Evolutionary conservation across 1,284 basidiomycete genomes (phyloP), one percentile per base, ranked within the genome.

Genomic region (Trametes pubescens): DNA sequence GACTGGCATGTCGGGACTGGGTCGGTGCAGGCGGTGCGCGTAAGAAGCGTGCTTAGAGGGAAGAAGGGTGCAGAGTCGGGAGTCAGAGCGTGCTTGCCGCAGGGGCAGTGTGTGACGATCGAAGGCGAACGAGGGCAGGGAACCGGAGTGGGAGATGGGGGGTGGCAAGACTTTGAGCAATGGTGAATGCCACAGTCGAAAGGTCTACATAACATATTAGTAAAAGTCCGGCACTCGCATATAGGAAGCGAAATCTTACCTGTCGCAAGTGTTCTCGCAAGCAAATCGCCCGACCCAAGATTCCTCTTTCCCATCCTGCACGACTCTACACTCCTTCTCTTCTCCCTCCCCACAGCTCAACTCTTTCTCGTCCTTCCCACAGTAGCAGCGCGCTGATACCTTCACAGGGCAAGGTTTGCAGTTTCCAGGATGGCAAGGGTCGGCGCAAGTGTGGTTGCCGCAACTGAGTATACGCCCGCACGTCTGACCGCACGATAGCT

Each of bases 1-100:
- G 86, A 85, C 2, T 76, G 72, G 73, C 96, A 98, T 0, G 91
- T 94, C 0, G 93, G 93, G 62, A 97, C 88, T 2, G 89, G 88
- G 14, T 89, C 88, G 2, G 85, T 81, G 73, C 95, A 98, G 14
- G 80, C 77, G 0, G 74, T 73, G 4, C 95, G 89, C 0, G 82
- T 69, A 32, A 79, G 71, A 24, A 57, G 80, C 2, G 76, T 70
- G 44, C 76, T 75, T 13, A 72, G 46, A 58, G 78, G 71, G 68
- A 80, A 80, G 66, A 69, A 74, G 1, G 70, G 71, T 29, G 60
- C 75, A 38, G 65, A 75, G 37, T 68, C 67, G 1, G 80, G 75
- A 4, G 80, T 77, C 51, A 95, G 85, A 0, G 81, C 77, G 14
- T 86, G 84, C 59, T 87, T 86, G 13, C 93, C 93, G 69, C 95